Percentiles rank a stretch among this genome's conserved stretches.
Evolutionary conservation across 2,329 filamentous ascomycete genomes (phyloP).

Genomic region (Daldinia sp.): DNA sequence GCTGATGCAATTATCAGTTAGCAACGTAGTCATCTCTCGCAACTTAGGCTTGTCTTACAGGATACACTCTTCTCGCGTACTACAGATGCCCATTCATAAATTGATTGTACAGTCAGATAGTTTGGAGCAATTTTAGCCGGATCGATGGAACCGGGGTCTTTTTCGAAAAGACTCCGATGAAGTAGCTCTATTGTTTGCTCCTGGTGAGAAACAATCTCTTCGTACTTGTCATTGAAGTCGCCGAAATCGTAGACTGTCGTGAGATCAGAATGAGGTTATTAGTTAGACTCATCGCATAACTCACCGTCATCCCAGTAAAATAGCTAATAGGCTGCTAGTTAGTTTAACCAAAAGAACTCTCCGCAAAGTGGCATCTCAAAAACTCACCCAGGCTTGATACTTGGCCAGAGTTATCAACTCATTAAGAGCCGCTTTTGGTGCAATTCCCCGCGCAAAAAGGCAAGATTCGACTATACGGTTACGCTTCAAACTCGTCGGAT

Average conservation of each 20-base stretch:
- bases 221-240: conserved; percentile 15
- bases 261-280: background rate
- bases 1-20: background rate
- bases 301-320: conserved; percentile 27
- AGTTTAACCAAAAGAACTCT: background rate
- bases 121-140: conserved; percentile 8
- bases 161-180: conserved; percentile 10
- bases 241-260: conserved; percentile 22
- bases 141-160: conserved; percentile 1
- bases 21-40: background rate
- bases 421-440: conserved; percentile 9
- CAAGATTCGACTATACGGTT: conserved; percentile 22
- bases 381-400: conserved; percentile 24
- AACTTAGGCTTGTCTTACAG: background rate
- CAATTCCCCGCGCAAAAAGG: conserved; percentile 18
- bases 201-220: conserved; percentile 12
- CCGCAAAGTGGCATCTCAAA: background rate
- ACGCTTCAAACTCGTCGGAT: conserved; percentile 18
- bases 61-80: conserved; percentile 19
- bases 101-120: conserved; percentile 17
- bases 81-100: conserved; percentile 18
- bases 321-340: background rate
- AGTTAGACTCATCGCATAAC: background rate
- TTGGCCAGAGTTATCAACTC: conserved; percentile 10
- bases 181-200: conserved; percentile 20